Conservation (phyloP, 768 basidiomycete genomes). For the Suillus subluteus region DNA sequence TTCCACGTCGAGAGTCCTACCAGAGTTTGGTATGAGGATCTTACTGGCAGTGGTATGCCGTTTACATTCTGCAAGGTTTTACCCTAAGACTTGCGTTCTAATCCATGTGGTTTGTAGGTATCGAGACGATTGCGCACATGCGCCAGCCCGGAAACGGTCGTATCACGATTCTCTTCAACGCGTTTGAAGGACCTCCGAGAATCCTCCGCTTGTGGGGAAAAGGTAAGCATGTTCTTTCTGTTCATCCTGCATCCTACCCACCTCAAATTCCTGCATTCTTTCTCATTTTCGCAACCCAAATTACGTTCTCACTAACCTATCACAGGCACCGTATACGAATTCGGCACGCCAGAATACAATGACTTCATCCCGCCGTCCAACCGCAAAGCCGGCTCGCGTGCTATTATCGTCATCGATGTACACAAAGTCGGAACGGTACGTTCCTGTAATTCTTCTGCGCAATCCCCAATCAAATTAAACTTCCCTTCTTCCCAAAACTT, state of each 20-base stretch:
- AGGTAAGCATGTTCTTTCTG: constrained; percentile 38
- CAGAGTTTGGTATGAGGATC: constrained; percentile 74
- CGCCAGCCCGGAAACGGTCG: constrained; percentile 59
- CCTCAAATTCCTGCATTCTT: not conserved
- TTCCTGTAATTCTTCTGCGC: not conserved
- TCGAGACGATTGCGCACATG: constrained; percentile 63
- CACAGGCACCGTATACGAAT: constrained; percentile 61
- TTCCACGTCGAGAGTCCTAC: constrained; percentile 61
- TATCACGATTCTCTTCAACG: constrained; percentile 63
- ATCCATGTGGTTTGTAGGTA: constrained; percentile 36
- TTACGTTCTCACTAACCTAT: not conserved
- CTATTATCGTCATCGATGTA: constrained; percentile 63
- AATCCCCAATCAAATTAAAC: not conserved
- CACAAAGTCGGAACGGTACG: constrained; percentile 57
- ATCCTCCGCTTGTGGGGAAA: constrained; percentile 64
- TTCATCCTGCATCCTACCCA: not conserved
- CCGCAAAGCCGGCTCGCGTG: constrained; percentile 60
- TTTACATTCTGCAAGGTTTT: not conserved
- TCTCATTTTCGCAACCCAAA: not conserved
- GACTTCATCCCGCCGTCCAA: constrained; percentile 46
- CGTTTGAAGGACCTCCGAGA: constrained; percentile 61
- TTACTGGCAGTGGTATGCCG: constrained; percentile 62
- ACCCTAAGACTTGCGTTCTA: not conserved
- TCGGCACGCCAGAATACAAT: constrained; percentile 65
- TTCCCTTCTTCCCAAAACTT: not conserved